Evolutionary conservation across 2,329 filamentous ascomycete genomes (phyloP), one percentile per base, ranked within the genome.

Genomic region (Arthroderma sp.): DNA sequence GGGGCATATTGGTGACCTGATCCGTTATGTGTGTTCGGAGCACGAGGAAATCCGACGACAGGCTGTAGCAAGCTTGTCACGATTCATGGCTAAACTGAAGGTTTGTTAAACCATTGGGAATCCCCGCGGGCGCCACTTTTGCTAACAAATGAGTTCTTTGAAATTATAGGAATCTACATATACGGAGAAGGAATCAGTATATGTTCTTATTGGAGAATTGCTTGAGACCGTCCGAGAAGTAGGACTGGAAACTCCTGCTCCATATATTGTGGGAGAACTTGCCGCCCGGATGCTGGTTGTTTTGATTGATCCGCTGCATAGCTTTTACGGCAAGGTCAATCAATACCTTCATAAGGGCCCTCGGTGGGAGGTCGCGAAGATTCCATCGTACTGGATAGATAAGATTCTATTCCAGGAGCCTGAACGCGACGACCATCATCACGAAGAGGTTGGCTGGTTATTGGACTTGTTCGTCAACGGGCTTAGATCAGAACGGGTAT

Each of bases 281-380:
- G 81, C 86, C 5, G 72, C 75, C 39, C 77, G 78, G 51, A 78
- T 80, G 1, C 70, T 94, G 5, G 67, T 74, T 1, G 77, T 94
- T 10, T 66, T 94, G 38, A 74, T 72, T 22, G 80, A 86, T 49
- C 89, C 89, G 0, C 72, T 86, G 10, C 86, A 94, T 58, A 77
- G 77, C 48, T 74, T 95, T 33, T 96, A 94, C 60, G 77, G 79
- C 47, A 94, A 94, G 59, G 68, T 91, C 63, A 94, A 94, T 66
- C 71, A 73, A 4, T 95, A 88, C 60, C 74, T 96, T 32, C 85
- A 85, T 22, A 79, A 79, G 42, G 76, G 79, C 0, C 88, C 89
- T 0, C 63, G 72, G 27, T 96, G 89, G 89, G 72, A 80, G 8
- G 58, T 72, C 7, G 62, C 62, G 29, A 73, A 73, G 38, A 60